Conservation (phyloP, 2,329 filamentous ascomycete genomes). For the Ophiosphaerella narmari region DNA sequence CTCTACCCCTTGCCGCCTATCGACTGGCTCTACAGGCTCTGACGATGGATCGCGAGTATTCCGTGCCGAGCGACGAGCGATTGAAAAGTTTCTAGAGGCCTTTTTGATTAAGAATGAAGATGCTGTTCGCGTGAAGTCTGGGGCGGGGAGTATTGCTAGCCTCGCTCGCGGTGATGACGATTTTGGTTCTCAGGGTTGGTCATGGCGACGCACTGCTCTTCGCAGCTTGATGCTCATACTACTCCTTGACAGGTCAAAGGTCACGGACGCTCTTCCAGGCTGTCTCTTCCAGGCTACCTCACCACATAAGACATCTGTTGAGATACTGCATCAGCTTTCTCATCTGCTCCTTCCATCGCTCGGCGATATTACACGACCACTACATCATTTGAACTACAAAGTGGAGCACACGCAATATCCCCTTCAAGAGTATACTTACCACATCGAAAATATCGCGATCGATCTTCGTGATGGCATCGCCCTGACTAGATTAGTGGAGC, state of each 20-base stretch:
- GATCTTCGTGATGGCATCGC: slow-evolving; percentile 66
- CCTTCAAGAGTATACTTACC: slow-evolving; percentile 63
- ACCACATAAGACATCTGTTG: slow-evolving; percentile 59
- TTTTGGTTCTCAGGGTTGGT: slow-evolving; percentile 51
- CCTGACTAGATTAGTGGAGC: slow-evolving; percentile 63
- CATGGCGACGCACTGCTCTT: slow-evolving; percentile 61
- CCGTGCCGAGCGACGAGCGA: slow-evolving; percentile 47
- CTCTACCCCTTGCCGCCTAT: slow-evolving; percentile 41
- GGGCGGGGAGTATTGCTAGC: slow-evolving; percentile 45
- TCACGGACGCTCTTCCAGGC: slow-evolving; percentile 38
- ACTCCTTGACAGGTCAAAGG: slow-evolving; percentile 62
- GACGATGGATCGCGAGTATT: slow-evolving; percentile 41
- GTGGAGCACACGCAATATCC: slow-evolving; percentile 60
- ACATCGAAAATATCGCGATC: slow-evolving; percentile 63
- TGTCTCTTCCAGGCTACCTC: slow-evolving; percentile 60
- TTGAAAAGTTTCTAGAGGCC: slow-evolving; percentile 60
- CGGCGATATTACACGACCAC: slow-evolving; percentile 60
- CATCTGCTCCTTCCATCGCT: slow-evolving; percentile 62
- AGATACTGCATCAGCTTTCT: slow-evolving; percentile 58
- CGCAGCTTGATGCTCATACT: slow-evolving; percentile 64
- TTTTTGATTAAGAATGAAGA: slow-evolving; percentile 65
- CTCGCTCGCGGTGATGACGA: slow-evolving; percentile 47
- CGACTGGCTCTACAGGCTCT: slow-evolving; percentile 41
- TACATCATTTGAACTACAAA: slow-evolving; percentile 63
- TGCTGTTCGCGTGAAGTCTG: slow-evolving; percentile 47